These are phyloP conservation scores for Ziziphus jujuba DNA, from an alignment of 306 rosid species.

Conservation along the genomic window DNA sequence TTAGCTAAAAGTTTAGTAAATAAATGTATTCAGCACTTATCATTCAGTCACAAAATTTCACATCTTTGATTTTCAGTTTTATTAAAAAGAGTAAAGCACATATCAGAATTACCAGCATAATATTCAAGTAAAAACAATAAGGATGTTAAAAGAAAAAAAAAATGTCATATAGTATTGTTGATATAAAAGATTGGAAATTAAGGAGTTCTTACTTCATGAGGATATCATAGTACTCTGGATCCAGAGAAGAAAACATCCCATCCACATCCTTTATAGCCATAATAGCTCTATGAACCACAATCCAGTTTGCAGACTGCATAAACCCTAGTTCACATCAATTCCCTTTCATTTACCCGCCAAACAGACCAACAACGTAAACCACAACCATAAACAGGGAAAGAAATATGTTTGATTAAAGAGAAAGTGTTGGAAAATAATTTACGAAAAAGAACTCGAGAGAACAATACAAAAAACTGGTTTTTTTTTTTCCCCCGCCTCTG, in stretches of 20 bases:
- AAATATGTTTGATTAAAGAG: constrained; percentile 1
- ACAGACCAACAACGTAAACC: neutral
- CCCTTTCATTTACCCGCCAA: constrained; percentile 2
- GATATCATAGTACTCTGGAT: constrained; percentile 97
- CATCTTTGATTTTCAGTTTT: neutral
- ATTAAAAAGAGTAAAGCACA: neutral
- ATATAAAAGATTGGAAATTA: constrained; percentile 1
- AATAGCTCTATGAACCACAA: constrained; percentile 89
- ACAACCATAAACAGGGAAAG: neutral
- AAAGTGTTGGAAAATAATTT: neutral
- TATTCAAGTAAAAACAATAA: neutral
- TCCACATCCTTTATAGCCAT: constrained; percentile 97
- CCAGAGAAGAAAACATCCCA: constrained; percentile 90
- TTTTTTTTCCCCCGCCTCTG: too few relatives aligned
- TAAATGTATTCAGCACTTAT: neutral
- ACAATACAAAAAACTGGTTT: neutral
- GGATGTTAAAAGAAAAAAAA: neutral
- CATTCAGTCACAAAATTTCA: neutral
- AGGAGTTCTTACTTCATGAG: constrained; percentile 75
- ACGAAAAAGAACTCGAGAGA: neutral
- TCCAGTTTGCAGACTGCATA: constrained; percentile 90
- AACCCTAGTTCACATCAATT: constrained; percentile 12
- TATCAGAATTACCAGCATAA: neutral
- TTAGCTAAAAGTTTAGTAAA: too few relatives aligned
- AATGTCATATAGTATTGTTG: constrained; percentile 4